These are phyloP conservation scores for Rhodotorula kratochvilovae DNA, from an alignment of 768 basidiomycete genomes.

Conservation along the genomic window DNA sequence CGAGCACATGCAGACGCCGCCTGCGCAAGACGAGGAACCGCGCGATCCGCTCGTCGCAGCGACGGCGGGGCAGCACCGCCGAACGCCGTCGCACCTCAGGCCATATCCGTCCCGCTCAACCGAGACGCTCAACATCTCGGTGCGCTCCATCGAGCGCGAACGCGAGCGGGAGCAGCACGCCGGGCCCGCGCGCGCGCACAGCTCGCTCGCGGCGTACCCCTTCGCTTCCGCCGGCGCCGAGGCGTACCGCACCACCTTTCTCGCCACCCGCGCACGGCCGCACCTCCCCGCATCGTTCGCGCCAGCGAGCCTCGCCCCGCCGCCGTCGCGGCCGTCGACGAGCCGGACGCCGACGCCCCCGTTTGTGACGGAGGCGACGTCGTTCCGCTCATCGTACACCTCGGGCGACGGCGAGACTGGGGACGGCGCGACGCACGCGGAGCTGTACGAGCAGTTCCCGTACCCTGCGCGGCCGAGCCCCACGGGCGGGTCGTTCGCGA, in stretches of 20 bases:
- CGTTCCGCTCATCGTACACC: background rate
- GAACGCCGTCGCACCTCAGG: too few species aligned
- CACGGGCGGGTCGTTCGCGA: background rate
- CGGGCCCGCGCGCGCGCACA: background rate
- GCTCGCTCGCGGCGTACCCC: background rate
- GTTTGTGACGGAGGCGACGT: constrained; percentile 13
- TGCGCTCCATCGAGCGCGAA: background rate
- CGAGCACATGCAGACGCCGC: too few species aligned
- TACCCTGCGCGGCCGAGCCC: background rate
- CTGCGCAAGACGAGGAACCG: too few species aligned
- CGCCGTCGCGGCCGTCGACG: too few species aligned
- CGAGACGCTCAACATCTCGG: background rate
- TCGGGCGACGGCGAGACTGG: background rate
- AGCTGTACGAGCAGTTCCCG: background rate
- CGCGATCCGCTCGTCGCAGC: too few species aligned
- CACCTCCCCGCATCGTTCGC: background rate
- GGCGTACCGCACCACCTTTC: too few species aligned
- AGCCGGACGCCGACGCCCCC: background rate
- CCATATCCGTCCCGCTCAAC: background rate
- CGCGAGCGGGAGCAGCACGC: too few species aligned
- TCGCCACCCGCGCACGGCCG: background rate
- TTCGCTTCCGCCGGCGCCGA: background rate
- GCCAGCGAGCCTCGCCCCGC: too few species aligned
- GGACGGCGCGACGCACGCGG: background rate
- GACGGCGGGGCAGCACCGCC: too few species aligned